Percentiles rank a stretch among this genome's conserved stretches.
These are phyloP conservation scores for Hortiboletus rubellus DNA, from an alignment of 1,284 basidiomycete species.

Conservation along the genomic window DNA sequence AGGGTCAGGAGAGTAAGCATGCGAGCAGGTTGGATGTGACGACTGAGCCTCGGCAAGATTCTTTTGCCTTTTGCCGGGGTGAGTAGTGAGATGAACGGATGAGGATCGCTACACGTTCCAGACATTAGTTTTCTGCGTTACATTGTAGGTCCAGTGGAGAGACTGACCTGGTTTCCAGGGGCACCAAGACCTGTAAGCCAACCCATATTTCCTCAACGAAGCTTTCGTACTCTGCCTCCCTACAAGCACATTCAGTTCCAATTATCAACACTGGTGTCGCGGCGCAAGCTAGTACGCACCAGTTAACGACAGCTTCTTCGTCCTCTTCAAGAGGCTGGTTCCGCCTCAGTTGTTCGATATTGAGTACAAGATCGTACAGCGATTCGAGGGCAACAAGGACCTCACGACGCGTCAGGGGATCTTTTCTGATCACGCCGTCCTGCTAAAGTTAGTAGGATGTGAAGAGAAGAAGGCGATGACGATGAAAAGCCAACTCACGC, in stretches of 20 bases:
- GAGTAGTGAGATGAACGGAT: constrained; percentile 95
- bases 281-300: constrained; percentile 44
- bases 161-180: constrained; percentile 82
- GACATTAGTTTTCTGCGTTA: constrained; percentile 3
- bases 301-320: constrained; percentile 49
- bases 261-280: not conserved
- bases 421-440: constrained; percentile 56
- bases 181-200: constrained; percentile 82
- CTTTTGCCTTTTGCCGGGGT: constrained; percentile 91
- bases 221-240: constrained; percentile 61
- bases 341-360: constrained; percentile 84
- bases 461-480: not conserved
- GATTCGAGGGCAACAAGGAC: constrained; percentile 81
- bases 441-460: constrained; percentile 37
- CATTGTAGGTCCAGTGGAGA: not conserved
- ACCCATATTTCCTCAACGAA: constrained; percentile 79
- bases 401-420: constrained; percentile 80
- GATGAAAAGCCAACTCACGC: constrained; percentile 39
- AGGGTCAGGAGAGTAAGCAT: constrained; percentile 89
- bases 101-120: constrained; percentile 66
- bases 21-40: constrained; percentile 81
- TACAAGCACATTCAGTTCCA: constrained; percentile 29
- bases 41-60: constrained; percentile 84
- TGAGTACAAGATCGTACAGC: constrained; percentile 83
- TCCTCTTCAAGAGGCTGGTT: constrained; percentile 72